These are phyloP conservation scores for Lichtheimia corymbifera DNA, from an alignment of 371 early-diverging fungal genomes.

Conservation along the genomic window DNA sequence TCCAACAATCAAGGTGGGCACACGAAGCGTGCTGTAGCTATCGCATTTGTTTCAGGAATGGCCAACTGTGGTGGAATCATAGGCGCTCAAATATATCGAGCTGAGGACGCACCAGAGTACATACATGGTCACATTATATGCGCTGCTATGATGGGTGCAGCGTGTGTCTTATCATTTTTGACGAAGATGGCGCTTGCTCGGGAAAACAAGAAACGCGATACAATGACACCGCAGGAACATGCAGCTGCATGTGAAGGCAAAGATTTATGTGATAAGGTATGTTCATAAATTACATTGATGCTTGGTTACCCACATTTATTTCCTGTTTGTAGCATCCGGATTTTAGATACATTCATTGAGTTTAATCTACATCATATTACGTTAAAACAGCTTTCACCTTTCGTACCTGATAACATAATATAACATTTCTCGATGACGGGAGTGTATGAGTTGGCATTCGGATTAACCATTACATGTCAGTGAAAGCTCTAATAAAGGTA, in stretches of 20 bases:
- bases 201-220: constrained; percentile 13
- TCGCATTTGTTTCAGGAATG: constrained; percentile 57
- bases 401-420: no score
- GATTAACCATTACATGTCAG: no score
- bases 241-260: constrained; percentile 39
- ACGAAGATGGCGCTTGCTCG: constrained; percentile 37
- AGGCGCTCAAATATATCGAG: constrained; percentile 62
- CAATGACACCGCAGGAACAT: constrained; percentile 37
- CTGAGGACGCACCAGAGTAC: constrained; percentile 59
- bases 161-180: constrained; percentile 31
- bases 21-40: constrained; percentile 63
- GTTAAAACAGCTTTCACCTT: no score
- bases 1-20: constrained; percentile 64
- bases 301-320: not conserved
- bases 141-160: constrained; percentile 43
- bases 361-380: no score
- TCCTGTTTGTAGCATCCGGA: constrained; percentile 44
- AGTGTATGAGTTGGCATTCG: no score
- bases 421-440: no score
- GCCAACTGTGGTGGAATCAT: constrained; percentile 38
- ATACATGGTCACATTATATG: constrained; percentile 47
- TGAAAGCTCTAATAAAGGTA: no score
- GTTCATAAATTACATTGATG: not conserved
- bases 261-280: constrained; percentile 52
- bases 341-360: constrained; percentile 45